phyloP scores from a whole-genome alignment of 2,329 filamentous ascomycete species.

The Talaromyces sp. region DNA sequence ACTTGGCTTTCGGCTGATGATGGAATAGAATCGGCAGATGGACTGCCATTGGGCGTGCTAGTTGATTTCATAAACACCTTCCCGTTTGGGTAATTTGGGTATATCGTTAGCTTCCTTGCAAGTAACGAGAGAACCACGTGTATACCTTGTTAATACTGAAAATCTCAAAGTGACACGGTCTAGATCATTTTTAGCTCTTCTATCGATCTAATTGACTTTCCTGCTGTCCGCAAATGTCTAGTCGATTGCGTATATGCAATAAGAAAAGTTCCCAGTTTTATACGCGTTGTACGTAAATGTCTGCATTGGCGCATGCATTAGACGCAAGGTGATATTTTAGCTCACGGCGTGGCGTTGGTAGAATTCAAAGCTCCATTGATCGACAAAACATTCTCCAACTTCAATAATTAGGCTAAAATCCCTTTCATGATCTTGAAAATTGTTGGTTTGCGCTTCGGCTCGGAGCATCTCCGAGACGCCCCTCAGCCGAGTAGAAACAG shows the following conservation, averaged over 20 bases:
- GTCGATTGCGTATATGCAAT: background rate
- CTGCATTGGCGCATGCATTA: background rate
- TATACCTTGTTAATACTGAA: background rate
- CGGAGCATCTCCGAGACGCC: background rate
- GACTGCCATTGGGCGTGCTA: conserved; percentile 10
- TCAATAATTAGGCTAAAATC: background rate
- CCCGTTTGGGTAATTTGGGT: background rate
- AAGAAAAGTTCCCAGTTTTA: background rate
- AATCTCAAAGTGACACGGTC: background rate
- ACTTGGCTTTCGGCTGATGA: background rate
- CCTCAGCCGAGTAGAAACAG: background rate
- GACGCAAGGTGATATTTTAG: background rate
- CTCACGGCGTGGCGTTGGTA: background rate
- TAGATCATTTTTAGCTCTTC: background rate
- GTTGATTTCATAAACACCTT: background rate
- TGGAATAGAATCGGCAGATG: conserved; percentile 9
- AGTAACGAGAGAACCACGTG: background rate
- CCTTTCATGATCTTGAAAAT: background rate
- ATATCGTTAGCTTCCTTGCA: background rate
- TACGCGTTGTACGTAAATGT: background rate
- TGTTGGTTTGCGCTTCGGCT: background rate
- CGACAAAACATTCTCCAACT: background rate
- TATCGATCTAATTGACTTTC: background rate
- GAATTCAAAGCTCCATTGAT: background rate
- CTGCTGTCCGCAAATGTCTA: background rate